Evolutionary conservation across 2,329 filamentous ascomycete genomes (phyloP).

Genomic region (Clonostachys chloroleuca): DNA sequence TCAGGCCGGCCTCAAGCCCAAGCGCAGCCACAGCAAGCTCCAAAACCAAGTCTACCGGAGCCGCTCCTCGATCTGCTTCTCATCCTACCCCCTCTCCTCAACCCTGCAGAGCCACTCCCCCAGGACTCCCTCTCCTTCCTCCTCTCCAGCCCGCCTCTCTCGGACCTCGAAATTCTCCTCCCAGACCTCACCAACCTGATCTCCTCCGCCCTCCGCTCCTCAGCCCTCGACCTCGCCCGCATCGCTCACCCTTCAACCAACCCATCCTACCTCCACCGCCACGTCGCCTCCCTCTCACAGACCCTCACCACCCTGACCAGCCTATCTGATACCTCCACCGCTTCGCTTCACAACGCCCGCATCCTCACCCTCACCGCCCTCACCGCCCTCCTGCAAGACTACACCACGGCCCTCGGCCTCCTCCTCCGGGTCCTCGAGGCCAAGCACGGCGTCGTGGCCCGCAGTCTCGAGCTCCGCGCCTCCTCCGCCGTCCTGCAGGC

Average conservation of each 20-base stretch:
- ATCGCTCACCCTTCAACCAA: conserved; percentile 44
- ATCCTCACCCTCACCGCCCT: conserved; percentile 29
- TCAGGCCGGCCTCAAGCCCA: conserved; percentile 11
- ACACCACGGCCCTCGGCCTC: conserved; percentile 29
- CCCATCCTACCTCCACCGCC: conserved; percentile 53
- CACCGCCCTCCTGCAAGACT: conserved; percentile 28
- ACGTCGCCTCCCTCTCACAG: conserved; percentile 42
- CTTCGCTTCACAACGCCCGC: conserved; percentile 29
- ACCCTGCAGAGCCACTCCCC: conserved; percentile 15
- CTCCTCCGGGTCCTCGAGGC: conserved; percentile 48
- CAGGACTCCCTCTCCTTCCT: conserved; percentile 30
- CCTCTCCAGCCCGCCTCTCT: conserved; percentile 44
- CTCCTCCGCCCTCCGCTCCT: conserved; percentile 42
- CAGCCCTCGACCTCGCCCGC: conserved; percentile 42
- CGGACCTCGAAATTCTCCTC: conserved; percentile 39
- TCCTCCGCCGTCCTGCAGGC: conserved; percentile 36
- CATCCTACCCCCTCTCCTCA: conserved; percentile 45
- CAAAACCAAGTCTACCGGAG: conserved; percentile 23
- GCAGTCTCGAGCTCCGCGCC: conserved; percentile 46
- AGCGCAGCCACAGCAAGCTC: conserved; percentile 7
- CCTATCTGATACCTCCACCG: conserved; percentile 19
- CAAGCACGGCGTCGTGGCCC: conserved; percentile 49
- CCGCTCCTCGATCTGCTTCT: conserved; percentile 49
- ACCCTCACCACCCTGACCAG: conserved; percentile 29
- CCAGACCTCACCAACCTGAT: conserved; percentile 40